phyloP scores from a whole-genome alignment of 441 rosid genomes.

The Populus tomentosa region DNA sequence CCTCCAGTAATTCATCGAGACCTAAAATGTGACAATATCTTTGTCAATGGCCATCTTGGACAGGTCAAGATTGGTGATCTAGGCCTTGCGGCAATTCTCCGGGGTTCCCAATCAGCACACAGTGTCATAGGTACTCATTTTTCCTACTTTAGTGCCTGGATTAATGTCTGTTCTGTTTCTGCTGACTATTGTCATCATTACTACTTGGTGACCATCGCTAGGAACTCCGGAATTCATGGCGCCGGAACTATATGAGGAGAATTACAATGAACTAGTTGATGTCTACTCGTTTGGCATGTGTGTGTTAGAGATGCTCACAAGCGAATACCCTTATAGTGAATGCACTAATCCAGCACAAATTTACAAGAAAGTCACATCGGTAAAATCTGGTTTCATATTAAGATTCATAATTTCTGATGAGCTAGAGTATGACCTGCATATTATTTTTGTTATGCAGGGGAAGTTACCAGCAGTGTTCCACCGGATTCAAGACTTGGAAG shows the following conservation, averaged over 20 bases:
- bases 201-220: conserved; percentile 7
- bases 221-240: conserved; percentile 93
- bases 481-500: conserved; percentile 56
- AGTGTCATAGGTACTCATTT: conserved; percentile 62
- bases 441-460: conserved; percentile 39
- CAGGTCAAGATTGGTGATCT: conserved; percentile 86
- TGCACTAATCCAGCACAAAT: conserved; percentile 73
- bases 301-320: conserved; percentile 70
- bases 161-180: neutral
- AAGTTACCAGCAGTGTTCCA: conserved; percentile 61
- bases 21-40: conserved; percentile 74
- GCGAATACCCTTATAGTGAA: conserved; percentile 72
- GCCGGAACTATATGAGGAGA: conserved; percentile 80
- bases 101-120: conserved; percentile 26
- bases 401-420: neutral
- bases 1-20: conserved; percentile 79
- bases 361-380: conserved; percentile 75
- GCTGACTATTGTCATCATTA: neutral
- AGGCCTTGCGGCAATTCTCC: conserved; percentile 40
- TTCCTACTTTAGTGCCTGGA: neutral
- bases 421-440: neutral
- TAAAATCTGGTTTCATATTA: conserved; percentile 20
- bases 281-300: conserved; percentile 86
- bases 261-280: conserved; percentile 76
- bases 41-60: conserved; percentile 75